Evolutionary conservation across 1,139 yeast genomes (phyloP), one percentile per base, ranked within the genome.

Genomic region (Saccharomyces hybrid): DNA sequence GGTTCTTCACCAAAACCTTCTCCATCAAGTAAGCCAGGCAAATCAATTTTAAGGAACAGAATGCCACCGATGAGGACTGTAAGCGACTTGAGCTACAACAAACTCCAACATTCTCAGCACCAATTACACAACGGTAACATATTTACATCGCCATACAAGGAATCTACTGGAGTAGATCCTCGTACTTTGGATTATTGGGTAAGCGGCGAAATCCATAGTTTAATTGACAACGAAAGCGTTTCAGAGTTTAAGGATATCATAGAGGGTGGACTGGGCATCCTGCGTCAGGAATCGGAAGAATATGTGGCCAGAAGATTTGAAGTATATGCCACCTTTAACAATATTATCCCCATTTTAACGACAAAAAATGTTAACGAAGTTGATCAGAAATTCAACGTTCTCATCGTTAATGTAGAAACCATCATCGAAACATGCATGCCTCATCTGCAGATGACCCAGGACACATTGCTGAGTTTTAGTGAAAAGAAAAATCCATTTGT

Each of bases 271-370:
- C 30, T 67, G 14, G 48, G 54, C 16, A 55, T 65, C 7, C 51
- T 67, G 25, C 51, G 56, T 13, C 41, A 49, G 3, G 38, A 47
- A 3, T 50, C 49, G 2, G 52, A 51, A 14, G 44, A 47, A 2
- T 52, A 46, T 20, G 50, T 32, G 14, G 50, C 57, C 4, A 73
- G 73, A 52, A 73, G 79, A 54, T 84, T 83, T 68, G 89, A 84
- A 67, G 83, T 83, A 0, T 84, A 83, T 65, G 89, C 89, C 0
- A 78, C 88, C 0, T 72, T 84, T 50, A 69, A 69, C 52, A 66
- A 63, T 49, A 63, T 68, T n/a, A 52, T 67, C 31, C 64, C 68
- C n/a, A 32, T 20, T 26, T 44, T 27, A 7, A 44, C 59, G 1
- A 31, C 63, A 3, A 53, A 58, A 20, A 64, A 60, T 16, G 20